Conservation (phyloP, 1,139 yeast genomes). For the Candida glucosophila region DNA sequence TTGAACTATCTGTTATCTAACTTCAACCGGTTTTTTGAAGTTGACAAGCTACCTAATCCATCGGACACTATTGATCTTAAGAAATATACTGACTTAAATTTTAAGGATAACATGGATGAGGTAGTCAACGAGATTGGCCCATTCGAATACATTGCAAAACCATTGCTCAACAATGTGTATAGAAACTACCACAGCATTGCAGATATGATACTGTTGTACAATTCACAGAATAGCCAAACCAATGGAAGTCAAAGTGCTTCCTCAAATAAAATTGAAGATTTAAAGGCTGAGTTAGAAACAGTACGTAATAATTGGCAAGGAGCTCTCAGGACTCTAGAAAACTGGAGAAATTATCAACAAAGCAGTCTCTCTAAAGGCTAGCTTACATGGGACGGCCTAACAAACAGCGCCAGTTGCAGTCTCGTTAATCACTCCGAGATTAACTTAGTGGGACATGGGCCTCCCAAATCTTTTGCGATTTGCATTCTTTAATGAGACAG, state of each 20-base stretch:
- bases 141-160: constrained; percentile 28
- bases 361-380: no score
- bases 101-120: constrained; percentile 2
- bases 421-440: no score
- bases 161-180: constrained; percentile 22
- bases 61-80: constrained; percentile 49
- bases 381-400: no score
- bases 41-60: constrained; percentile 21
- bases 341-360: constrained; percentile 28
- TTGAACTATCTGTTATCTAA: constrained; percentile 18
- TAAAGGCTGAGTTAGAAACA: constrained; percentile 27
- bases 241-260: constrained; percentile 4
- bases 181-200: constrained; percentile 20
- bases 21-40: constrained; percentile 8
- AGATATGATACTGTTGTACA: constrained; percentile 14
- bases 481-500: constrained; percentile 26
- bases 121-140: constrained; percentile 27
- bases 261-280: constrained; percentile 13
- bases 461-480: no score
- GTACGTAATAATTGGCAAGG: constrained; percentile 35
- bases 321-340: constrained; percentile 38
- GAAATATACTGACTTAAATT: constrained; percentile 42
- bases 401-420: no score
- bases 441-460: no score
- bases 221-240: constrained; percentile 4